phyloP scores from a whole-genome alignment of 164 flowering plant genomes.

The Vitis cinerea region DNA sequence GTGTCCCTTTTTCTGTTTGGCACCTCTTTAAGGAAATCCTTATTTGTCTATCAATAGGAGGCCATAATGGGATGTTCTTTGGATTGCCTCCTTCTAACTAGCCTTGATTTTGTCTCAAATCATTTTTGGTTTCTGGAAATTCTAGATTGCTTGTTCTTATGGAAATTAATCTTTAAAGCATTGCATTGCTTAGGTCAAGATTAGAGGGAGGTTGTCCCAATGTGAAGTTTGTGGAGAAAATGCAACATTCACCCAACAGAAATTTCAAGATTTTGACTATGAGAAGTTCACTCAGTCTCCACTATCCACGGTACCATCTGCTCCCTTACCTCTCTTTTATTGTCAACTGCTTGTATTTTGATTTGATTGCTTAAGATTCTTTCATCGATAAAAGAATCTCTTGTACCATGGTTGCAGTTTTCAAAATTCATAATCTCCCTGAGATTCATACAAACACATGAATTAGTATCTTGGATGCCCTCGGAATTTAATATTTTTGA shows the following conservation, averaged over 20 bases:
- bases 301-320: conserved; percentile 48
- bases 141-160: neutral
- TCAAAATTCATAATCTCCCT: no score
- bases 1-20: no score
- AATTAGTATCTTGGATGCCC: no score
- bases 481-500: neutral
- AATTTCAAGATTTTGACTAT: conserved; percentile 75
- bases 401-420: no score
- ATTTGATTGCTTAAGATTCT: neutral
- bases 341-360: neutral
- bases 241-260: conserved; percentile 39
- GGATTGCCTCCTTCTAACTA: no score
- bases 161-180: neutral
- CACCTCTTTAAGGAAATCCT: no score
- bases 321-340: neutral
- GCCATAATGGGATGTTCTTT: no score
- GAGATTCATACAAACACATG: no score
- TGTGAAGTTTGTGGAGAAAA: conserved; percentile 89
- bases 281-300: conserved; percentile 83
- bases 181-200: conserved; percentile 58
- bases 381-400: no score
- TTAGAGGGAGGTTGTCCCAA: conserved; percentile 71
- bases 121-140: neutral
- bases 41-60: no score
- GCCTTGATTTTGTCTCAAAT: no score